Evolutionary conservation across 2,329 filamentous ascomycete species (phyloP).

Genomic region (Pseudomassariella vexata): DNA sequence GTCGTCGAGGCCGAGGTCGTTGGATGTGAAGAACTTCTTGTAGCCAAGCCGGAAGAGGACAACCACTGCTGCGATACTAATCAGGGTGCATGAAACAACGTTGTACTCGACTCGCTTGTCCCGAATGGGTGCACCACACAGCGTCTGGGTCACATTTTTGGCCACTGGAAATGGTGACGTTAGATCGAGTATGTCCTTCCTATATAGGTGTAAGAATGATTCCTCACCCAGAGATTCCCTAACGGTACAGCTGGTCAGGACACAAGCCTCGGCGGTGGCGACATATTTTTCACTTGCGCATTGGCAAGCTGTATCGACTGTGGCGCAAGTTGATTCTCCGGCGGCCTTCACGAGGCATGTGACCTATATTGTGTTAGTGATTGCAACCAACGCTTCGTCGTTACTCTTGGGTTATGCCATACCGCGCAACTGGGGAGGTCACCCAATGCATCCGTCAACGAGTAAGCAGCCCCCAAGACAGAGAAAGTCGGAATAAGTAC

Average conservation of each 20-base stretch:
- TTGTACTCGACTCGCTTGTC: conserved; percentile 10
- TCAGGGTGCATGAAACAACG: conserved; percentile 7
- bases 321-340: conserved; percentile 6
- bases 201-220: neutral
- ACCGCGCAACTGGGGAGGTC: no score
- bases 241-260: conserved; percentile 8
- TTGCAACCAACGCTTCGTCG: no score
- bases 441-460: no score
- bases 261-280: conserved; percentile 5
- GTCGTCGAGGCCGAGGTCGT: conserved; percentile 12
- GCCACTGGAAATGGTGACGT: conserved; percentile 7
- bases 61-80: conserved; percentile 7
- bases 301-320: conserved; percentile 9
- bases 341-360: conserved; percentile 8
- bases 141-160: conserved; percentile 13
- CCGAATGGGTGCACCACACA: conserved; percentile 10
- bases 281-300: conserved; percentile 6
- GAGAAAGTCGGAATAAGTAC: no score
- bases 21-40: conserved; percentile 11
- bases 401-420: no score
- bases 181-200: neutral
- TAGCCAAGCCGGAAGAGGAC: conserved; percentile 10
- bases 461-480: no score
- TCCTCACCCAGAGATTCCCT: conserved; percentile 8
- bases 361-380: no score